Evolutionary conservation across 257 asterid genomes (phyloP).

Genomic region (Solanum bulbocastanum): DNA sequence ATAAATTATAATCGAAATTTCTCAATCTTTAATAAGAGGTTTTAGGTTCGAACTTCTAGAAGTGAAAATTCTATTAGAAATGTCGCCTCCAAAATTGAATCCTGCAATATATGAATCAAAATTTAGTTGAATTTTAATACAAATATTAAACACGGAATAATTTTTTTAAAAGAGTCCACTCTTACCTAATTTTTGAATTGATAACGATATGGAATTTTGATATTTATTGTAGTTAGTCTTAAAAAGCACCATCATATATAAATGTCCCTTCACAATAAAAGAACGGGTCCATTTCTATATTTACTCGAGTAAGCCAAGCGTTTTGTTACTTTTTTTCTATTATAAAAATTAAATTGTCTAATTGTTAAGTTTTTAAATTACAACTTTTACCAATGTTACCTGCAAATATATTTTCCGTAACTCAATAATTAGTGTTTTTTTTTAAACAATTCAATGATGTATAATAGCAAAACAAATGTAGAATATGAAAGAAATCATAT

Average conservation of each 20-base stretch:
- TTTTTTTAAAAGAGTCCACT: neutral
- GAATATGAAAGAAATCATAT: neutral
- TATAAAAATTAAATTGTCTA: neutral
- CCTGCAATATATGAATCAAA: too few relatives aligned
- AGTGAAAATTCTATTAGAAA: neutral
- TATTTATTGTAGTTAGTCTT: neutral
- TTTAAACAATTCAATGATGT: neutral
- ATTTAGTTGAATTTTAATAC: too few relatives aligned
- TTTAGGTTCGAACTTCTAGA: neutral
- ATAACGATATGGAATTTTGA: neutral
- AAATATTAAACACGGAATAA: too few relatives aligned
- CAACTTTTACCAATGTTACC: neutral
- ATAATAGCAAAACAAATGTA: neutral
- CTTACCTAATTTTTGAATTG: neutral
- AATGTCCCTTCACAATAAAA: neutral
- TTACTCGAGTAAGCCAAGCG: neutral
- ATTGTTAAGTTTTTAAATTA: neutral
- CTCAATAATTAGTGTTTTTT: neutral
- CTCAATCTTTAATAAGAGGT: too few relatives aligned
- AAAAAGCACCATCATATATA: neutral
- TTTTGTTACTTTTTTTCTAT: neutral
- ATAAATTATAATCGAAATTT: accelerated
- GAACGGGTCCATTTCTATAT: neutral
- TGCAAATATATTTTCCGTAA: neutral
- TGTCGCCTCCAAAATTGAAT: too few relatives aligned